A percentile compares a stretch with the other conserved stretches of the same genome.
phyloP scores from a whole-genome alignment of 495 filamentous ascomycete species.

The Aspergillus coremiiformis region DNA sequence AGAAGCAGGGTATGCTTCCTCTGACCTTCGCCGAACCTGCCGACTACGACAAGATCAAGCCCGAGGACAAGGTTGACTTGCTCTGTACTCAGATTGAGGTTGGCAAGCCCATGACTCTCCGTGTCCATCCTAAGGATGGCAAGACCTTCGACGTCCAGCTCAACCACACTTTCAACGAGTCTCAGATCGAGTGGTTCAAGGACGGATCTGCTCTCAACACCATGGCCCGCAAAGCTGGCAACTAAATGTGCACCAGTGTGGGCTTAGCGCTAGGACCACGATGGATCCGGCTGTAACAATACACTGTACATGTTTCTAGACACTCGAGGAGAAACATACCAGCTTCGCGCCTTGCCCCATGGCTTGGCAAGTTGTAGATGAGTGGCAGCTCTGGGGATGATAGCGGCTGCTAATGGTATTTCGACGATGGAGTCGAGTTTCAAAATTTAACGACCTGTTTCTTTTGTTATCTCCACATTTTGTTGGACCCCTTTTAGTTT shows the following conservation, averaged over 20 bases:
- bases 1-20: constrained; percentile 99
- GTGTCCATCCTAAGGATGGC: constrained; percentile 83
- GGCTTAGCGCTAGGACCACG: constrained; percentile 2
- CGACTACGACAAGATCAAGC: constrained; percentile 96
- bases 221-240: constrained; percentile 70
- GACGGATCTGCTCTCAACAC: constrained; percentile 95
- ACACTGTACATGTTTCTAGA: constrained; percentile 21
- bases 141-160: constrained; percentile 73
- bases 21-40: constrained; percentile 89
- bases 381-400: constrained; percentile 7
- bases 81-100: constrained; percentile 85
- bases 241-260: constrained; percentile 25
- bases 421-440: constrained; percentile 32
- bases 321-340: constrained; percentile 3
- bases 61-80: constrained; percentile 85
- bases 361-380: background rate
- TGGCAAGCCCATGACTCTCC: constrained; percentile 88
- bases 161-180: constrained; percentile 92
- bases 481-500: constrained; percentile 23
- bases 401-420: constrained; percentile 15
- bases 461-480: constrained; percentile 25
- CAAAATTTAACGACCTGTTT: constrained; percentile 38
- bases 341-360: background rate
- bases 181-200: constrained; percentile 97
- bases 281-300: constrained; percentile 28